Base-by-base conservation (phyloP, 345 rosid species). In the Erucastrum elatum region DNA sequence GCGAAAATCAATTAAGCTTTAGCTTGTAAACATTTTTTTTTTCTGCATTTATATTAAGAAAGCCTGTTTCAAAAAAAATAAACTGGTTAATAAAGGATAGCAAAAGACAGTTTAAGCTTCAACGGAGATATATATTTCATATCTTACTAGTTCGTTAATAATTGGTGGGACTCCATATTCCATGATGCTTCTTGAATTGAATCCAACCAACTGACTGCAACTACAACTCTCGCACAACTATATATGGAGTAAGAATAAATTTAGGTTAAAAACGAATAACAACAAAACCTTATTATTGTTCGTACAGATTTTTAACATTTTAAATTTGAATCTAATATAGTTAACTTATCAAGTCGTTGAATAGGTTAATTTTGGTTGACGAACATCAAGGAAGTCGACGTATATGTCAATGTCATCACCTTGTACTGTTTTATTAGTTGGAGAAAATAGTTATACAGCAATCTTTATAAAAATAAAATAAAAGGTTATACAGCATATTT, bases 71-170 rank as follows among this genome's bases (percentile, higher is more conserved):
- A n/a, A n/a, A n/a, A n/a, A n/a, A n/a, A n/a, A 21, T 21, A 21
- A 21, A 21, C 21, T 21, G 21, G 21, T 21, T 62, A 49, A 53
- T 34, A 53, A 35, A 53, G 34, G 35, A 31, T 31, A 56, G 49
- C 5, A 58, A 5, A 70, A 37, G 81, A 71, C 77, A 78, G 71
- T 39, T 13, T 71, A 78, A 44, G 53, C 39, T 72, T 78, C 81
- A 65, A 66, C 68, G 71, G 44, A 53, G 31, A 55, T 55, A 27
- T 27, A 26, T 33, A 3, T 25, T 64, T 51, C 25, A 8, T 70
- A 65, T 41, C 58, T 72, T 4, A 55, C 49, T 46, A 63, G 64
- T 63, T 62, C 59, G 3, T 4, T 7, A 64, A 27, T 37, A 26
- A 77, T 70, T 53, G 65, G 46, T 64, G 64, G 75, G 70, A 70